Evolutionary conservation across 2,329 filamentous ascomycete species (phyloP).

Genomic region (Fusarium heterosporum): DNA sequence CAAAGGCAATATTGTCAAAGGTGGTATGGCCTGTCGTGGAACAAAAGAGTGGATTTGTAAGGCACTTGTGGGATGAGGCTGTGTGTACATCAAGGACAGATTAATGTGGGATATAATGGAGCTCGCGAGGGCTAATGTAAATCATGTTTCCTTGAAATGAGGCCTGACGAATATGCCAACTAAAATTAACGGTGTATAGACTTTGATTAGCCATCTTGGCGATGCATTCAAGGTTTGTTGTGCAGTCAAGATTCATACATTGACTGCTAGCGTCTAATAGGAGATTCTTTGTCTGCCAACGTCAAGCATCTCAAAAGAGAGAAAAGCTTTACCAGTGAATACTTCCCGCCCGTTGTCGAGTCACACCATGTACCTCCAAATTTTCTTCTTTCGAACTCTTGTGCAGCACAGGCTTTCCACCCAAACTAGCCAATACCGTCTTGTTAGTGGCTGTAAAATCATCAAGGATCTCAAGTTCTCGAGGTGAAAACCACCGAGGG

Average conservation of each 20-base stretch:
- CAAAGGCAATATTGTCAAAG: neutral
- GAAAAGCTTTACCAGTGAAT: neutral
- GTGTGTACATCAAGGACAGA: neutral
- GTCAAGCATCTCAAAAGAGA: too few relatives aligned
- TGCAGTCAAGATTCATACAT: too few relatives aligned
- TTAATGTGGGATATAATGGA: neutral
- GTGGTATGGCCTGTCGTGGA: slow-evolving; percentile 1
- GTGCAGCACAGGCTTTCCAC: neutral
- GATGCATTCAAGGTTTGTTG: too few relatives aligned
- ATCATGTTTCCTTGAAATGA: too few relatives aligned
- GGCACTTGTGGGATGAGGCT: slow-evolving; percentile 13
- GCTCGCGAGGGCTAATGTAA: too few relatives aligned
- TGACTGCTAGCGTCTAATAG: too few relatives aligned
- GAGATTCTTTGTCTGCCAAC: too few relatives aligned
- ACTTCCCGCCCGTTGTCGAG: neutral
- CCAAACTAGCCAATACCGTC: neutral
- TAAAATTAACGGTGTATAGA: too few relatives aligned
- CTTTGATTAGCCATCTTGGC: too few relatives aligned
- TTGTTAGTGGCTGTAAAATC: slow-evolving; percentile 6
- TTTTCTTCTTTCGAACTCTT: neutral
- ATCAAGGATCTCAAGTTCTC: neutral
- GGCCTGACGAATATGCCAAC: too few relatives aligned
- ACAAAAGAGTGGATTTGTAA: neutral
- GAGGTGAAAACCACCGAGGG: slow-evolving; percentile 1
- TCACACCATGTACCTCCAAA: neutral